A percentile compares a stretch with the other conserved stretches of the same genome.
Conservation (phyloP, 495 filamentous ascomycete genomes). For the Viridothelium virens region DNA sequence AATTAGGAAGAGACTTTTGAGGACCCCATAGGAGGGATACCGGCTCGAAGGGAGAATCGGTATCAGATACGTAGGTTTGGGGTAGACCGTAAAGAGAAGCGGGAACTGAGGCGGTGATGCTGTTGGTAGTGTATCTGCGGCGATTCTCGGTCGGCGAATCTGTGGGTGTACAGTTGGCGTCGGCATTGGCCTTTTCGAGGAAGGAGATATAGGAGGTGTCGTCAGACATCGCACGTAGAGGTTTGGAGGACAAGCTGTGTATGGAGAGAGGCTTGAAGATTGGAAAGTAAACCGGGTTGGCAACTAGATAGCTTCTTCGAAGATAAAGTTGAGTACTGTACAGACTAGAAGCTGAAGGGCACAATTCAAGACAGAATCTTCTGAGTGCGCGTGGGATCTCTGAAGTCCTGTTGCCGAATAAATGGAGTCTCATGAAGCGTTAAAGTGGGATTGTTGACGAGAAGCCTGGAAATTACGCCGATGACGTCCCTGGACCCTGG, state of each 20-base stretch:
- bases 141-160: constrained; percentile 23
- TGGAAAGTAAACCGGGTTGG: background rate
- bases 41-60: constrained; percentile 75
- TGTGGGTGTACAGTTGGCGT: constrained; percentile 42
- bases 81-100: constrained; percentile 48
- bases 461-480: background rate
- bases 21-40: constrained; percentile 59
- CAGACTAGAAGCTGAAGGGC: too few species aligned
- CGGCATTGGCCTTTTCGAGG: constrained; percentile 73
- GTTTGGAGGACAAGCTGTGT: background rate
- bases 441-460: background rate
- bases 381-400: background rate
- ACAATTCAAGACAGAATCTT: background rate
- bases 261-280: background rate
- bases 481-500: constrained; percentile 8
- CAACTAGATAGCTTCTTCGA: too few species aligned
- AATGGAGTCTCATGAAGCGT: background rate
- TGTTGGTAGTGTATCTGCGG: constrained; percentile 28
- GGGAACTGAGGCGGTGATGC: constrained; percentile 51
- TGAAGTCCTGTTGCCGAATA: background rate
- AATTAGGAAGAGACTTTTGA: constrained; percentile 23
- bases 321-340: too few species aligned
- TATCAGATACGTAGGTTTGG: constrained; percentile 65
- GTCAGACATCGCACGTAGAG: constrained; percentile 51
- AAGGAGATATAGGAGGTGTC: constrained; percentile 77